phyloP scores from a whole-genome alignment of 2,329 filamentous ascomycete genomes.

The Teratosphaeria epicoccoides region DNA sequence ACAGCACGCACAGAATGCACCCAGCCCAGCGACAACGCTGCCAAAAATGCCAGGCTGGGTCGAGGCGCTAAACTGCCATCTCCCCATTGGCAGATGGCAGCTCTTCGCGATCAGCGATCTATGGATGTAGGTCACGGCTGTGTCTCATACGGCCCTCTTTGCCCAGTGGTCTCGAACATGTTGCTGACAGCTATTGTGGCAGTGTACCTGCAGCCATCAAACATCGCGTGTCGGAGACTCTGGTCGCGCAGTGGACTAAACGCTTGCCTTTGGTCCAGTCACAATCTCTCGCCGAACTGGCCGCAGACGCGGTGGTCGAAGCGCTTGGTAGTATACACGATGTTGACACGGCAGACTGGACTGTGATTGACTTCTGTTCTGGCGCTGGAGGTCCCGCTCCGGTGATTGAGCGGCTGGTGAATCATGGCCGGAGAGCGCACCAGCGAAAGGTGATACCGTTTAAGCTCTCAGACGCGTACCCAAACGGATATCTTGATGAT shows the following conservation, averaged over 20 bases:
- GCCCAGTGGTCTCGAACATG: not conserved
- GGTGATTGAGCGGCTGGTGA: conserved; percentile 26
- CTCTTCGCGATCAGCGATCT: conserved; percentile 24
- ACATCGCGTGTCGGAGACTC: conserved; percentile 52
- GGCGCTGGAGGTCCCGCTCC: conserved; percentile 47
- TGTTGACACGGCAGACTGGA: conserved; percentile 44
- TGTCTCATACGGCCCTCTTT: not conserved
- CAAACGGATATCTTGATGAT: conserved; percentile 25
- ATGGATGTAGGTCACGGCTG: conserved; percentile 13
- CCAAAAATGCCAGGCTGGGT: conserved; percentile 2
- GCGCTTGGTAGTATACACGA: conserved; percentile 23
- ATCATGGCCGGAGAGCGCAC: conserved; percentile 12
- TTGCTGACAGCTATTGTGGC: not conserved
- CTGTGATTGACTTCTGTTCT: conserved; percentile 65
- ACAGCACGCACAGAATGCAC: not conserved
- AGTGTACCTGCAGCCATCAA: conserved; percentile 60
- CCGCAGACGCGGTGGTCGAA: conserved; percentile 46
- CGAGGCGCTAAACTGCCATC: conserved; percentile 15
- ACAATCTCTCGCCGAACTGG: conserved; percentile 48
- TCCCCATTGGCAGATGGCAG: conserved; percentile 19
- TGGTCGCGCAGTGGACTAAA: conserved; percentile 54
- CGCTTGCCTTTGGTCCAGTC: conserved; percentile 48
- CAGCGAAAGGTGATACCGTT: conserved; percentile 26
- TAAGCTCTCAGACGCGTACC: conserved; percentile 31
- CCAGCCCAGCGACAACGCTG: not conserved